A percentile compares a stretch with the other conserved stretches of the same genome.
Conservation (phyloP, 1,284 basidiomycete genomes). For the Papiliotrema terrestris region DNA sequence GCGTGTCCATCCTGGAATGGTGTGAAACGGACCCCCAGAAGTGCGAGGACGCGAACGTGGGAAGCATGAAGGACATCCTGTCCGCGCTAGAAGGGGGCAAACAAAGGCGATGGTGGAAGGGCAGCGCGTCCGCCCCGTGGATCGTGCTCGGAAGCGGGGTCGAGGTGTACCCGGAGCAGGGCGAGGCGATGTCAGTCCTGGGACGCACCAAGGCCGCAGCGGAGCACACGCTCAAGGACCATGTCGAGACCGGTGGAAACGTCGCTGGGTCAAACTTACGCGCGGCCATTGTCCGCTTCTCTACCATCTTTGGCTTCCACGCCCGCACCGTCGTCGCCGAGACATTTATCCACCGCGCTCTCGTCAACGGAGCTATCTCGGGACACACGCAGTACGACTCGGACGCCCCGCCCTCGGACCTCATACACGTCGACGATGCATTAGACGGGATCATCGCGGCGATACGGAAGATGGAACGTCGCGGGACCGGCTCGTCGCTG, state of each 20-base stretch:
- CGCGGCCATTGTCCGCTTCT: conserved; percentile 35
- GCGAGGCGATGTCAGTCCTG: background rate
- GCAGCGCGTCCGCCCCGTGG: background rate
- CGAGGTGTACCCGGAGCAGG: background rate
- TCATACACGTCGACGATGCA: conserved; percentile 42
- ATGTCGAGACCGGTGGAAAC: too few relatives aligned
- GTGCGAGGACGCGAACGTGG: conserved; percentile 37
- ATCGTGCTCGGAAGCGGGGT: background rate
- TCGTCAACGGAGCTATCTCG: conserved; percentile 38
- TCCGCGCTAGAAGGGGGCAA: conserved; percentile 14
- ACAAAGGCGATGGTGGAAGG: conserved; percentile 3
- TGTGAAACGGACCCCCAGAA: conserved; percentile 35
- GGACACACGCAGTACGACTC: conserved; percentile 42
- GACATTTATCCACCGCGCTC: conserved; percentile 35
- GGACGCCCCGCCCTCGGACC: conserved; percentile 28
- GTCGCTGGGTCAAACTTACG: too few relatives aligned
- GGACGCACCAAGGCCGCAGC: background rate
- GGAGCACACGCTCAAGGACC: too few relatives aligned
- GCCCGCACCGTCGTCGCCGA: conserved; percentile 26
- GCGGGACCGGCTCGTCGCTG: background rate
- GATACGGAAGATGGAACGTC: conserved; percentile 12
- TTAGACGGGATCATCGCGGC: conserved; percentile 28
- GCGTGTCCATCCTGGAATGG: conserved; percentile 37
- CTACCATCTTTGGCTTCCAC: conserved; percentile 43
- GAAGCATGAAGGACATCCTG: conserved; percentile 32